These are phyloP conservation scores for Corchorus capsularis DNA, from an alignment of 345 rosid genomes.

Conservation along the genomic window DNA sequence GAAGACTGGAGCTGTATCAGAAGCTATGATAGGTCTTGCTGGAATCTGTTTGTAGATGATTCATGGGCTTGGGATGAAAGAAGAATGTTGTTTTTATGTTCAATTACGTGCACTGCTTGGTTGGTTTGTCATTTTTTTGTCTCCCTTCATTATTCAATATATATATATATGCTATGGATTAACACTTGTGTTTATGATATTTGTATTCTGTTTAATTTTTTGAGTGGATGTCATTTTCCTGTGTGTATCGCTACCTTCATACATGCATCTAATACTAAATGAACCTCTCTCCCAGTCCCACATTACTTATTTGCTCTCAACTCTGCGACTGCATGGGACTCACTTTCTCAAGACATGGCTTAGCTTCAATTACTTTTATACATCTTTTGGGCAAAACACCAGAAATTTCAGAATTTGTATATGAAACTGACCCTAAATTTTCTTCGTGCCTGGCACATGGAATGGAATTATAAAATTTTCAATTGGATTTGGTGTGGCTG, in stretches of 20 bases:
- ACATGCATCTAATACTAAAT: background rate
- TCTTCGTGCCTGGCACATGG: no score
- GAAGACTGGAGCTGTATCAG: slow-evolving; percentile 45
- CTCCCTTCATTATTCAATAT: slow-evolving; percentile 2
- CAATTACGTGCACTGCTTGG: slow-evolving; percentile 11
- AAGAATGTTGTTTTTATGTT: slow-evolving; percentile 16
- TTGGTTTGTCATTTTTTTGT: slow-evolving; percentile 8
- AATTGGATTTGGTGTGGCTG: no score
- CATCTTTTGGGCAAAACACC: no score
- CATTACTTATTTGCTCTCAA: no score
- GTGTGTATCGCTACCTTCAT: slow-evolving; percentile 15
- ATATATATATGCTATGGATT: background rate
- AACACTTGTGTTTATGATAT: background rate
- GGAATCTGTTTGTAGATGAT: slow-evolving; percentile 33
- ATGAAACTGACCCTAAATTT: no score
- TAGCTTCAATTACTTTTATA: no score
- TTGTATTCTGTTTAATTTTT: slow-evolving; percentile 17
- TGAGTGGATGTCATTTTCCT: slow-evolving; percentile 18
- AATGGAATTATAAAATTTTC: no score
- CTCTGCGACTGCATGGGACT: no score
- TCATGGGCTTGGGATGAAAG: slow-evolving; percentile 22
- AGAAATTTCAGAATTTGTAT: no score
- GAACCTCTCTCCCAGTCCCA: background rate
- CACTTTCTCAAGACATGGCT: no score
- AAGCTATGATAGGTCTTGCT: slow-evolving; percentile 44